Percentiles rank a stretch among this genome's conserved stretches.
Evolutionary conservation across 345 rosid species (phyloP).

Genomic region (Eucalyptus regnans): DNA sequence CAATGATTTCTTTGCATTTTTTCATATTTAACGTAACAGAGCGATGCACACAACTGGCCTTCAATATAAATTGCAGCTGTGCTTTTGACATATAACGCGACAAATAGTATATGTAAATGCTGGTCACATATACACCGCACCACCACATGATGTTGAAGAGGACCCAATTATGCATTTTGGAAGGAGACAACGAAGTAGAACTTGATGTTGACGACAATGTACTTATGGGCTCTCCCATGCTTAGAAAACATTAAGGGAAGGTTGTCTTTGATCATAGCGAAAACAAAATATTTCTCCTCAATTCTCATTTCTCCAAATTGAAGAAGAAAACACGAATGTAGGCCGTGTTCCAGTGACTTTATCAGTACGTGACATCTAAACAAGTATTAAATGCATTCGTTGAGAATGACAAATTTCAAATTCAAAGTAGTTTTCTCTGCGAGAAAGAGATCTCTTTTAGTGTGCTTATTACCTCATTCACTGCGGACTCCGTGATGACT

Average conservation of each 20-base stretch:
- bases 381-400: neutral
- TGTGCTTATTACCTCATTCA: neutral
- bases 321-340: neutral
- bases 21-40: neutral
- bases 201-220: neutral
- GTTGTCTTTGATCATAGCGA: neutral
- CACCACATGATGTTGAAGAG: neutral
- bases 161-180: neutral
- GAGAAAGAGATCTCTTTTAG: neutral
- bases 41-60: neutral
- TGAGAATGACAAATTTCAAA: neutral
- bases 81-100: neutral
- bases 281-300: neutral
- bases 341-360: neutral
- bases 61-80: neutral
- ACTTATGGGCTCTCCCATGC: neutral
- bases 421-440: neutral
- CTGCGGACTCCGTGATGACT: neutral
- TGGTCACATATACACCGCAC: neutral
- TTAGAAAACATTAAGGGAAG: neutral
- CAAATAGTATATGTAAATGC: neutral
- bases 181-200: neutral
- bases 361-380: neutral
- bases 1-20: neutral
- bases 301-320: neutral